These are phyloP conservation scores for Penicillium digitatum DNA, from an alignment of 2,329 filamentous ascomycete genomes.

Conservation along the genomic window DNA sequence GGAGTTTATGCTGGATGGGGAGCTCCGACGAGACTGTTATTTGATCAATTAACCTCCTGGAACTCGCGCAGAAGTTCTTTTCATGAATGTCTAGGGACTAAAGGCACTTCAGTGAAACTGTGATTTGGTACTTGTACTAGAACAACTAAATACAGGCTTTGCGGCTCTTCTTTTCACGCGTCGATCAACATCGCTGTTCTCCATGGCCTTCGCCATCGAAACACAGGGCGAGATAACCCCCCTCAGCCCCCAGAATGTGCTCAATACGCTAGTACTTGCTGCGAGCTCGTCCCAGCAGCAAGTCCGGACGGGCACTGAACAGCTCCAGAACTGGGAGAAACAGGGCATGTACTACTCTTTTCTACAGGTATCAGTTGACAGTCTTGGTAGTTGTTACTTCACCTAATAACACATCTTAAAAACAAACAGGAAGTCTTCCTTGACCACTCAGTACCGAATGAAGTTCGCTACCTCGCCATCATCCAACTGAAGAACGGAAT, in stretches of 20 bases:
- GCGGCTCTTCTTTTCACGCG: not conserved
- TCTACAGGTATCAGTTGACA: conserved; percentile 55
- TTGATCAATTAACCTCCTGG: conserved; percentile 1
- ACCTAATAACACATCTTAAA: not conserved
- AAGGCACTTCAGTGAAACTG: not conserved
- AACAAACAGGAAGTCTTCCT: conserved; percentile 67
- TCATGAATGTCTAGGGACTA: not conserved
- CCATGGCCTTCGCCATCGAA: conserved; percentile 71
- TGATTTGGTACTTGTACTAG: not conserved
- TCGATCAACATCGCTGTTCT: conserved; percentile 15
- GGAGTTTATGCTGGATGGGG: conserved; percentile 10
- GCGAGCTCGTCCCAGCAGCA: conserved; percentile 62
- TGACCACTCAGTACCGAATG: conserved; percentile 68
- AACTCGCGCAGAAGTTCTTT: not conserved
- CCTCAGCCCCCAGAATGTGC: conserved; percentile 60
- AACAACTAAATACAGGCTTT: not conserved
- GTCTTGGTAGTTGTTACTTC: not conserved
- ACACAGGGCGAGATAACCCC: conserved; percentile 76
- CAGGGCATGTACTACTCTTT: conserved; percentile 63
- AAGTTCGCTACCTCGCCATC: conserved; percentile 82
- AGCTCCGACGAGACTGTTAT: conserved; percentile 4
- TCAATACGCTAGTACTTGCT: conserved; percentile 60
- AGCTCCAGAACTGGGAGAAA: conserved; percentile 68
- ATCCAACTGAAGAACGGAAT: conserved; percentile 97
- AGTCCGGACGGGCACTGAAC: conserved; percentile 62